Evolutionary conservation across 1,284 basidiomycete genomes (phyloP).

Genomic region (Microbotryum lychnidis-dioicae): DNA sequence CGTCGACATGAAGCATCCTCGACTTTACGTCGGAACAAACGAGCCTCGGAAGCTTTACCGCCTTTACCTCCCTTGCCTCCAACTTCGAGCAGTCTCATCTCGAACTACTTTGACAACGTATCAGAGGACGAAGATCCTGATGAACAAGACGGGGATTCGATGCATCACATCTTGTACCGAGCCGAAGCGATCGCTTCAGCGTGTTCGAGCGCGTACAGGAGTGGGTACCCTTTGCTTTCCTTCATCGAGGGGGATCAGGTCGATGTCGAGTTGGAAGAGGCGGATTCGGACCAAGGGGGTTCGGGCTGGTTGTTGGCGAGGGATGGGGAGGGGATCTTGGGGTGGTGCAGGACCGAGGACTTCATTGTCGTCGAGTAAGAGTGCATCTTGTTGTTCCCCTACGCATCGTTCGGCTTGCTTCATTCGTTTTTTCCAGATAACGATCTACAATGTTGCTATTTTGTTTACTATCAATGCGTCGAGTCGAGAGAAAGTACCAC

Average conservation of each 20-base stretch:
- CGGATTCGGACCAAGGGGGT: slow-evolving; percentile 25
- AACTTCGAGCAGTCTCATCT: slow-evolving; percentile 2
- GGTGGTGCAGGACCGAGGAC: slow-evolving; percentile 27
- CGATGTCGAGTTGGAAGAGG: slow-evolving; percentile 27
- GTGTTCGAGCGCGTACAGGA: slow-evolving; percentile 10
- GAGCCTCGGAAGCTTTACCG: not conserved
- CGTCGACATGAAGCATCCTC: not conserved
- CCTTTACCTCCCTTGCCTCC: not conserved
- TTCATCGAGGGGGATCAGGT: slow-evolving; percentile 18
- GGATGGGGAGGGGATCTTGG: slow-evolving; percentile 10
- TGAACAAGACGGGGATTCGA: slow-evolving; percentile 2
- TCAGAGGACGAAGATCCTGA: not conserved
- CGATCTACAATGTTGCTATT: too few relatives aligned
- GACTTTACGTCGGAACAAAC: not conserved
- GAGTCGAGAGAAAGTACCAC: too few relatives aligned
- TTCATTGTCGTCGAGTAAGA: slow-evolving; percentile 25
- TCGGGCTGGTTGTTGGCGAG: slow-evolving; percentile 27
- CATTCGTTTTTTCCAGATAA: too few relatives aligned
- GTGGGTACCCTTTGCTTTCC: slow-evolving; percentile 18
- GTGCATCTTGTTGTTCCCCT: too few relatives aligned
- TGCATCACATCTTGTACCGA: slow-evolving; percentile 14
- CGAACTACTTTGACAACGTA: slow-evolving; percentile 16
- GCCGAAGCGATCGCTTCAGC: slow-evolving; percentile 24
- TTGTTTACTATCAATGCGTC: too few relatives aligned
- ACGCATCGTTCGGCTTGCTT: too few relatives aligned